Conservation (phyloP, 352 stramenopile genomes). For the Globisporangium cystogenes region DNA sequence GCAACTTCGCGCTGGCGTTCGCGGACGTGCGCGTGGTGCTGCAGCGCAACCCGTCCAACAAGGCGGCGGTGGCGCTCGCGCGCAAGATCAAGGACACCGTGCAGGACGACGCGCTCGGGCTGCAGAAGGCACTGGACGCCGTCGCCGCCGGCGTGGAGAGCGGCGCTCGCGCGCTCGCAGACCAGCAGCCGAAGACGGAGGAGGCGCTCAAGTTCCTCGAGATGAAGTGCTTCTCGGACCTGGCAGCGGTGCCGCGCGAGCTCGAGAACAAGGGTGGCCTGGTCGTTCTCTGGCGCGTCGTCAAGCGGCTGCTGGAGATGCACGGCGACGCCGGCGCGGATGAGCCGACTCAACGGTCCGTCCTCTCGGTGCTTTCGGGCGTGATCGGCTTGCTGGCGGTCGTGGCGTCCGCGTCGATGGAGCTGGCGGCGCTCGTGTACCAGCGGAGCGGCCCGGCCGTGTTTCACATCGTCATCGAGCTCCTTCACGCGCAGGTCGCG, state of each 20-base stretch:
- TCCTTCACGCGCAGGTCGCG: constrained; percentile 49
- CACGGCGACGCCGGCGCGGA: constrained; percentile 1
- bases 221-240: constrained; percentile 61
- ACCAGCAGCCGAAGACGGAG: constrained; percentile 33
- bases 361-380: constrained; percentile 38
- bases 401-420: constrained; percentile 48
- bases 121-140: constrained; percentile 73
- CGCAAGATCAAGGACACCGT: constrained; percentile 73
- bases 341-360: constrained; percentile 3
- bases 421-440: constrained; percentile 31
- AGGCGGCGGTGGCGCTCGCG: constrained; percentile 57
- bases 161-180: constrained; percentile 15
- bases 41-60: constrained; percentile 68
- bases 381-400: constrained; percentile 46
- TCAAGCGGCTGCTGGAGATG: constrained; percentile 26
- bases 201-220: constrained; percentile 74
- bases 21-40: constrained; percentile 67
- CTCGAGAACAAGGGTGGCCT: constrained; percentile 53
- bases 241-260: constrained; percentile 44
- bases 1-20: constrained; percentile 64
- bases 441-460: constrained; percentile 12
- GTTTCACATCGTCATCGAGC: constrained; percentile 22
- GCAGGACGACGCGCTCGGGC: constrained; percentile 63
- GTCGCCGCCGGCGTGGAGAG: constrained; percentile 26
- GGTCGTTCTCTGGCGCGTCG: constrained; percentile 42